Percentiles rank a stretch among this genome's conserved stretches.
phyloP scores from a whole-genome alignment of 257 asterid species.

The Anisodus acutangulus region DNA sequence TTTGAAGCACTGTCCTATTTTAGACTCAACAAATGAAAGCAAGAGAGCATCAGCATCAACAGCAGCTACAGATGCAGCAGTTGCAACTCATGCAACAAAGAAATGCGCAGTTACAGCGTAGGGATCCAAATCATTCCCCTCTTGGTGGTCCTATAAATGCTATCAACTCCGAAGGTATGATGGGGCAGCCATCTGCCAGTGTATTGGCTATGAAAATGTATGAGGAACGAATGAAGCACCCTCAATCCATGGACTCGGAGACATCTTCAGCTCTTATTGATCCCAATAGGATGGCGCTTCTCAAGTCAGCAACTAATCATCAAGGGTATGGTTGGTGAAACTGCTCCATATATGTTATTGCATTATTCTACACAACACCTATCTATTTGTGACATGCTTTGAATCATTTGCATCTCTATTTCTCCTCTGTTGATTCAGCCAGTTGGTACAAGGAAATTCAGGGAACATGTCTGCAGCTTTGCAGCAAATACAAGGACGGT shows the following conservation, averaged over 20 bases:
- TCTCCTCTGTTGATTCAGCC: constrained; percentile 64
- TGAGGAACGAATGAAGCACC: constrained; percentile 93
- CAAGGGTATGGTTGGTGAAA: constrained; percentile 70
- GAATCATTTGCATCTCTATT: constrained; percentile 12
- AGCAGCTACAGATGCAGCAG: constrained; percentile 94
- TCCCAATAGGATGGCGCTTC: constrained; percentile 93
- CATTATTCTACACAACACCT: background rate
- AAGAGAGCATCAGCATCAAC: constrained; percentile 81
- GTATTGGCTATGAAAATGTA: constrained; percentile 94
- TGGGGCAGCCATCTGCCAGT: constrained; percentile 97
- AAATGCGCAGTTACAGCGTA: constrained; percentile 76
- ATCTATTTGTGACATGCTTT: background rate
- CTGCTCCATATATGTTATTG: constrained; percentile 2
- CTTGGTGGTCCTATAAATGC: constrained; percentile 84
- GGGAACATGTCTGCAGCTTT: constrained; percentile 87
- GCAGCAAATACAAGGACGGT: constrained; percentile 97
- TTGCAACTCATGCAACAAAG: constrained; percentile 96
- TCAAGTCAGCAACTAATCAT: constrained; percentile 76
- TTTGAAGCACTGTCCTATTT: background rate
- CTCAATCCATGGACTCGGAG: constrained; percentile 90
- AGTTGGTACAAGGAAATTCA: constrained; percentile 84
- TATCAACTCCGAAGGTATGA: constrained; percentile 80
- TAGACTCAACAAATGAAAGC: constrained; percentile 93
- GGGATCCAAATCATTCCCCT: constrained; percentile 84
- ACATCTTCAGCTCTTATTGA: constrained; percentile 76